A percentile compares a stretch with the other conserved stretches of the same genome.
Conservation (phyloP, 2,329 filamentous ascomycete genomes). For the Stagonosporopsis chrysanthemi region DNA sequence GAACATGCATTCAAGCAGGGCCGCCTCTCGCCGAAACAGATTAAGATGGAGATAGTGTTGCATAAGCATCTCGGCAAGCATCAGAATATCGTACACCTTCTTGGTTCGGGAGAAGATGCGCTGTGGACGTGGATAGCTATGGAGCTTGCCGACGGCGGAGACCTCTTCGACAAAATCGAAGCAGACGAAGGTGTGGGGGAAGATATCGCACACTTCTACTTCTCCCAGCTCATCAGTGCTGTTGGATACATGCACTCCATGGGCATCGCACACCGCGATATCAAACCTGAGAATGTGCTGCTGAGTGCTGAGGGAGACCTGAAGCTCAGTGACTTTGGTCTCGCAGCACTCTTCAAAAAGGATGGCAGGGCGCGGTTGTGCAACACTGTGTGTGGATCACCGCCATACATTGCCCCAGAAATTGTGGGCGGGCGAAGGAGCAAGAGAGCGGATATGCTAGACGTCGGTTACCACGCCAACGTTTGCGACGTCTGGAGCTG, state of each 20-base stretch:
- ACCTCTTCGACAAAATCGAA: constrained; percentile 99
- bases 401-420: constrained; percentile 96
- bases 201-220: constrained; percentile 96
- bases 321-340: constrained; percentile 95
- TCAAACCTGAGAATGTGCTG: constrained; percentile 89
- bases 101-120: constrained; percentile 82
- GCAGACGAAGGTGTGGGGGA: constrained; percentile 93
- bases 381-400: constrained; percentile 90
- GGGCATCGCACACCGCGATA: constrained; percentile 84
- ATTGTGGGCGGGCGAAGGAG: constrained; percentile 66
- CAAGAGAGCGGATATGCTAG: constrained; percentile 57
- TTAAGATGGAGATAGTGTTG: constrained; percentile 88
- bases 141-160: constrained; percentile 94
- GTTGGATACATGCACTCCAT: constrained; percentile 96
- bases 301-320: constrained; percentile 83
- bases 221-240: constrained; percentile 86
- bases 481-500: constrained; percentile 96
- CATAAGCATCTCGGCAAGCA: constrained; percentile 90
- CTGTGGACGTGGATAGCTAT: constrained; percentile 98
- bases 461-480: constrained; percentile 75
- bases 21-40: constrained; percentile 85
- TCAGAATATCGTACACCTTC: constrained; percentile 92
- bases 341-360: constrained; percentile 92
- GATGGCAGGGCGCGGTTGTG: constrained; percentile 83
- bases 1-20: constrained; percentile 90